These are phyloP conservation scores for Fusarium musae DNA, from an alignment of 2,329 filamentous ascomycete species.

Conservation along the genomic window DNA sequence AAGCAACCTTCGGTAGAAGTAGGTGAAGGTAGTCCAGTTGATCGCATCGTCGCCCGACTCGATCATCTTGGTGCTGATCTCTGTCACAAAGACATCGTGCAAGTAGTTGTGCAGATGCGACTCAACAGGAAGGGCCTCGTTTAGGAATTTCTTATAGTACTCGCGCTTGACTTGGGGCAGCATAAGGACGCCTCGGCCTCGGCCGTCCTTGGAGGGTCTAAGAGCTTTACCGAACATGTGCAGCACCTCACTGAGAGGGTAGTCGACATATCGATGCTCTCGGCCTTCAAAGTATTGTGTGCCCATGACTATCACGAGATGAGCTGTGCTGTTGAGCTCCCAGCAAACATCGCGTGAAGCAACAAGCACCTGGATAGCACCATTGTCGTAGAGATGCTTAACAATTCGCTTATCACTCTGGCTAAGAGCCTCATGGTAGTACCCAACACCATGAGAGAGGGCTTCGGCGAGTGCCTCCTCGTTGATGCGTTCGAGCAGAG, in stretches of 20 bases:
- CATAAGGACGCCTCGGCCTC: constrained; percentile 94
- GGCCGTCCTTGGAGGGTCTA: constrained; percentile 79
- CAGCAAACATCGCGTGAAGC: constrained; percentile 90
- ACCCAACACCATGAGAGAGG: constrained; percentile 92
- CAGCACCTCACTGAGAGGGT: constrained; percentile 90
- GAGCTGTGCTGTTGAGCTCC: constrained; percentile 89
- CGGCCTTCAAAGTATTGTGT: constrained; percentile 97
- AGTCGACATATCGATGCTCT: constrained; percentile 97
- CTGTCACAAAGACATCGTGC: constrained; percentile 95
- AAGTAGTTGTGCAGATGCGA: constrained; percentile 92
- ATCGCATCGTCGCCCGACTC: constrained; percentile 96
- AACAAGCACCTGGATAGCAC: constrained; percentile 86
- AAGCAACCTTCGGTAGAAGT: constrained; percentile 94
- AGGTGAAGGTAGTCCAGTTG: constrained; percentile 98
- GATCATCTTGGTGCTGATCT: constrained; percentile 96
- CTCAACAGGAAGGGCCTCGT: constrained; percentile 94
- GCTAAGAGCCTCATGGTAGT: constrained; percentile 95
- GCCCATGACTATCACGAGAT: constrained; percentile 95
- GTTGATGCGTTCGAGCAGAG: constrained; percentile 83
- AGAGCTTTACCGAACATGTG: constrained; percentile 98
- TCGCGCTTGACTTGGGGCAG: constrained; percentile 92
- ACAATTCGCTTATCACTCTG: constrained; percentile 92
- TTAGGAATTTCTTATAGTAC: constrained; percentile 98
- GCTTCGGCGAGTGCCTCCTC: constrained; percentile 90
- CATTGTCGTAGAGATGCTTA: constrained; percentile 88